Evolutionary conservation across 2,329 filamentous ascomycete genomes (phyloP), one percentile per base, ranked within the genome.

Genomic region (Eurotiales sp.): DNA sequence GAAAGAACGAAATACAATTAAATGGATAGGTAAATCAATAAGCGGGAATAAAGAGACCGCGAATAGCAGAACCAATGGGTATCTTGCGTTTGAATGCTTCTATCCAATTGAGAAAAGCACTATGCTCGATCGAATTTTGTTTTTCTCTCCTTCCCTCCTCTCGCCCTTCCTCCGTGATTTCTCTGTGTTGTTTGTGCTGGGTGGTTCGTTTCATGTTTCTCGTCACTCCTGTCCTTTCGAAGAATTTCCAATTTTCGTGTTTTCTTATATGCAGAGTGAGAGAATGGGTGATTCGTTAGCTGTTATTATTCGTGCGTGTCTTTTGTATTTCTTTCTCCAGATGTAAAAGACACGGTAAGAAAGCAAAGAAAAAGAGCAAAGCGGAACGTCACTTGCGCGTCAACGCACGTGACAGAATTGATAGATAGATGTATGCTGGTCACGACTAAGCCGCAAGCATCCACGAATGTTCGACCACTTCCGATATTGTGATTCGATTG

Each of bases 401-500:
- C 6, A 25, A 36, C 19, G 8, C 43, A 34, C 15, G 21, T 40
- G 11, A 19, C 25, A 10, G 5, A 25, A 23, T 42, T 15, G 23
- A 15, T 30, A 19, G n/a, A 42, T 27, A 21, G 5, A 36, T 37
- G 23, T 37, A 44, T 37, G 17, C 22, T 10, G 21, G 37, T 25
- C 39, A 5, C 11, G 3, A 23, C 32, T 50, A 66, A 27, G 53
- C 56, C 49, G 61, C 62, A 8, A 51, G 56, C 66, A 76, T 70
- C 93, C 93, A 99, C n/a, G 87, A 83, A 71, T 97, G 92, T 50
- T 88, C 83, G 52, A 96, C 73, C 15, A 99, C 91, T 66, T 91
- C 85, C 54, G 86, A 84, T 61, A 97, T 97, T n/a, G 85, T 86
- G 60, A 90, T 85, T 51, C 93, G 79, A 63, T 86, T 79, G 59